A percentile compares a stretch with the other conserved stretches of the same genome.
phyloP scores from a whole-genome alignment of 495 filamentous ascomycete genomes.

The Neurospora sp. region DNA sequence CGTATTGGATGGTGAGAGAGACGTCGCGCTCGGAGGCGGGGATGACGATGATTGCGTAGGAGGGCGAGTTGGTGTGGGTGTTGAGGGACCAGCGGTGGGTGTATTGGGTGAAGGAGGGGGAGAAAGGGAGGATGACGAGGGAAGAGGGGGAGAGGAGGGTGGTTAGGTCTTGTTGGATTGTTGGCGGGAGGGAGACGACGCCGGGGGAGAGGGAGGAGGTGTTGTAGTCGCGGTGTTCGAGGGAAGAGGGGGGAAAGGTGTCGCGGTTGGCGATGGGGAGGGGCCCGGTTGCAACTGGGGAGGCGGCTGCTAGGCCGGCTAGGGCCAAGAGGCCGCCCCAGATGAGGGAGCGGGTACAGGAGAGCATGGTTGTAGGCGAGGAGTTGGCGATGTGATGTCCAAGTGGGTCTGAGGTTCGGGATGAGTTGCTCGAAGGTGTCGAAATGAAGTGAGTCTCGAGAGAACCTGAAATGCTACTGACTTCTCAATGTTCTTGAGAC shows the following conservation, averaged over 20 bases:
- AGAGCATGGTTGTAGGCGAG: neutral
- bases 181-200: neutral
- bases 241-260: neutral
- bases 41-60: conserved; percentile 33
- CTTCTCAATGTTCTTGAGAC: neutral
- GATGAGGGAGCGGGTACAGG: neutral
- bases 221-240: neutral
- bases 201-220: neutral
- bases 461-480: neutral
- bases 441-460: neutral
- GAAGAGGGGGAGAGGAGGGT: neutral
- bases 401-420: neutral
- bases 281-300: neutral
- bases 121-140: neutral
- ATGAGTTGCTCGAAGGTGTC: neutral
- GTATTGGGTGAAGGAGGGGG: neutral
- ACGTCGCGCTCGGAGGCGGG: conserved; percentile 43
- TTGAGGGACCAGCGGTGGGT: conserved; percentile 2
- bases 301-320: neutral
- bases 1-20: conserved; percentile 33
- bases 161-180: neutral
- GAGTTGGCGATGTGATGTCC: neutral
- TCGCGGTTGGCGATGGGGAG: neutral
- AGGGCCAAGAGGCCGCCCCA: neutral
- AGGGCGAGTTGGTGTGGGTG: conserved; percentile 21